Base-by-base conservation (phyloP, 139 green algal species). In the Chlorella sp. region DNA sequence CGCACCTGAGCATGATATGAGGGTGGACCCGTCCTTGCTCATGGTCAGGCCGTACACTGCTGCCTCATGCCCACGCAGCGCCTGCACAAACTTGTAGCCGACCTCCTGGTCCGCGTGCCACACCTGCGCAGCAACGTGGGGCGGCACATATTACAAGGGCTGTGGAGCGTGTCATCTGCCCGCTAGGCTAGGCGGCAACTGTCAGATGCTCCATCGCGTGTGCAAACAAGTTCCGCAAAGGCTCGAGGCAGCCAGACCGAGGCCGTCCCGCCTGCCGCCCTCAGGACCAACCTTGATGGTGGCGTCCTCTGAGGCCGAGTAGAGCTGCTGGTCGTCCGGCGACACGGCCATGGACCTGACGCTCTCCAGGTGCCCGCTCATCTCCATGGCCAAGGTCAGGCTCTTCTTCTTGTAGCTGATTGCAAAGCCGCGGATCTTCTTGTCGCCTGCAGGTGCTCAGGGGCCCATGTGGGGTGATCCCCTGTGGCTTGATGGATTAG, bases 231-330 rank as follows among this genome's bases (percentile, higher is more conserved):
- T n/a, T n/a, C n/a, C n/a, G n/a, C n/a, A n/a, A n/a, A n/a, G n/a
- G n/a, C n/a, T n/a, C n/a, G n/a, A n/a, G n/a, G n/a, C n/a, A n/a
- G n/a, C n/a, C n/a, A n/a, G n/a, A n/a, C n/a, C n/a, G n/a, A n/a
- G n/a, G n/a, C n/a, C n/a, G n/a, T n/a, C n/a, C n/a, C n/a, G n/a
- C n/a, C n/a, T n/a, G n/a, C n/a, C n/a, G n/a, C n/a, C n/a, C n/a
- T n/a, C n/a, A n/a, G n/a, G n/a, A n/a, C n/a, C n/a, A n/a, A 67
- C 61, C 61, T 67, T 67, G 23, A 67, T 67, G 20, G 61, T 67
- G 27, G 23, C 61, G 14, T 67, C 61, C 61, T 67, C 61, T 34
- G 61, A 67, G 2, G 61, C 61, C 27, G 61, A 67, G 61, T 34
- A 67, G 23, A 67, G 61, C 6, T 34, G n/a, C 23, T 67, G 23